Conservation (phyloP, 345 rosid genomes). For the Citrus trifoliata region DNA sequence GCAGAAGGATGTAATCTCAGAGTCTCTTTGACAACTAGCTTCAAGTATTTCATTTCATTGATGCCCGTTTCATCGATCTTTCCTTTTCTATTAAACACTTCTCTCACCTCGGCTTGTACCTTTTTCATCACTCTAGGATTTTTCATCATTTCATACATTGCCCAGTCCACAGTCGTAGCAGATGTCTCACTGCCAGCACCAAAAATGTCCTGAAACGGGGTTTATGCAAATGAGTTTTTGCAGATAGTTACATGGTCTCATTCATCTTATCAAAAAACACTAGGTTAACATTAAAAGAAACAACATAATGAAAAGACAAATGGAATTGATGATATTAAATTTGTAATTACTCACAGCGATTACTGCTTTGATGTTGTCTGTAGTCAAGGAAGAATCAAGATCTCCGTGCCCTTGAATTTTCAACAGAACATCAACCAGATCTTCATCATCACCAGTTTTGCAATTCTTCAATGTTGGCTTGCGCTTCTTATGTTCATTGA, state of each 20-base stretch:
- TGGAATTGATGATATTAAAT: not conserved
- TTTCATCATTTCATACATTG: constrained; percentile 21
- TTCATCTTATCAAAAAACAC: too few relatives aligned
- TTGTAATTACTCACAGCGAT: constrained; percentile 11
- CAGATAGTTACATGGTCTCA: too few relatives aligned
- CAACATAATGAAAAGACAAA: too few relatives aligned
- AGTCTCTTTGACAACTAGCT: constrained; percentile 5
- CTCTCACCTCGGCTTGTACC: constrained; percentile 30
- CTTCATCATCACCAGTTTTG: not conserved
- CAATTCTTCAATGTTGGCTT: not conserved
- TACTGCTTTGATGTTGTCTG: constrained; percentile 34
- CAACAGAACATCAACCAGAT: constrained; percentile 24
- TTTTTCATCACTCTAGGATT: constrained; percentile 17
- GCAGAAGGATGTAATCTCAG: constrained; percentile 7
- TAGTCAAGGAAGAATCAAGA: constrained; percentile 1
- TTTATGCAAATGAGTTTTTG: not conserved
- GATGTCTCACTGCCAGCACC: constrained; percentile 26
- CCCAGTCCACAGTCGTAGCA: constrained; percentile 21
- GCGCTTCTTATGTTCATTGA: not conserved
- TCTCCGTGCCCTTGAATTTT: constrained; percentile 7
- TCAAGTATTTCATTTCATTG: not conserved
- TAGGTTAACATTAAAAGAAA: too few relatives aligned
- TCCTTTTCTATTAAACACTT: constrained; percentile 17
- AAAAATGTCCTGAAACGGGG: constrained; percentile 17
- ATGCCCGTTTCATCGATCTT: constrained; percentile 3